Conservation (phyloP, 805 yeast species). For the Candida koratica region DNA sequence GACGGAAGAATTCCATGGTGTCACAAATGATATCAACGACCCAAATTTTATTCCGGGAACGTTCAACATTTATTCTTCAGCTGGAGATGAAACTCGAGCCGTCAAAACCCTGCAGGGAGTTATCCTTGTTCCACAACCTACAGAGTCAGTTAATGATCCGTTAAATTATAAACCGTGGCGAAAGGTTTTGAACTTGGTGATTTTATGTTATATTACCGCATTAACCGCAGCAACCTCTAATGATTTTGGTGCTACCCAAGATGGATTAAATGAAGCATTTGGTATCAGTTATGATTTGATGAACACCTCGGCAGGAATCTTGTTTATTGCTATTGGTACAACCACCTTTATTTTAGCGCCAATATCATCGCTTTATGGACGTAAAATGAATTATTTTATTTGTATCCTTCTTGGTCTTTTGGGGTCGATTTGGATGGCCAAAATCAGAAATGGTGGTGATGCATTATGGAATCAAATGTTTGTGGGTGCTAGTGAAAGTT, state of each 20-base stretch:
- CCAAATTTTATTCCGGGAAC: constrained; percentile 55
- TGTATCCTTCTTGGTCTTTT: constrained; percentile 37
- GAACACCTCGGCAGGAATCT: constrained; percentile 48
- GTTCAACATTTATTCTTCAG: constrained; percentile 40
- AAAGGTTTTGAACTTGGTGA: constrained; percentile 36
- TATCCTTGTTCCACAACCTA: constrained; percentile 46
- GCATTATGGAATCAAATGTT: constrained; percentile 46
- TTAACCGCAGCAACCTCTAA: constrained; percentile 50
- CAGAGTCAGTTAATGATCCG: constrained; percentile 49
- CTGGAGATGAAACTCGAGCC: constrained; percentile 8
- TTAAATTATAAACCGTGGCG: constrained; percentile 39
- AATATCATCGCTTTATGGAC: constrained; percentile 41
- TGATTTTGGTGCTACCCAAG: constrained; percentile 46
- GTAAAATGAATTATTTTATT: constrained; percentile 40
- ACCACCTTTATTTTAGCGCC: constrained; percentile 46
- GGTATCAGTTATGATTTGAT: constrained; percentile 44
- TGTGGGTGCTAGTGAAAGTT: constrained; percentile 38
- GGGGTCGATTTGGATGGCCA: constrained; percentile 47
- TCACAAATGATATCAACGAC: constrained; percentile 17
- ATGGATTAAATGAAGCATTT: constrained; percentile 38
- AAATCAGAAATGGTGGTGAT: constrained; percentile 31
- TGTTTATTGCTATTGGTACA: constrained; percentile 43
- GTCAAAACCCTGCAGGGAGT: constrained; percentile 26
- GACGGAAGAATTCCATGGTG: not conserved
- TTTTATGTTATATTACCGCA: constrained; percentile 40